Evolutionary conservation across 1,284 basidiomycete genomes (phyloP).

Genomic region (Cryptococcus sp.): DNA sequence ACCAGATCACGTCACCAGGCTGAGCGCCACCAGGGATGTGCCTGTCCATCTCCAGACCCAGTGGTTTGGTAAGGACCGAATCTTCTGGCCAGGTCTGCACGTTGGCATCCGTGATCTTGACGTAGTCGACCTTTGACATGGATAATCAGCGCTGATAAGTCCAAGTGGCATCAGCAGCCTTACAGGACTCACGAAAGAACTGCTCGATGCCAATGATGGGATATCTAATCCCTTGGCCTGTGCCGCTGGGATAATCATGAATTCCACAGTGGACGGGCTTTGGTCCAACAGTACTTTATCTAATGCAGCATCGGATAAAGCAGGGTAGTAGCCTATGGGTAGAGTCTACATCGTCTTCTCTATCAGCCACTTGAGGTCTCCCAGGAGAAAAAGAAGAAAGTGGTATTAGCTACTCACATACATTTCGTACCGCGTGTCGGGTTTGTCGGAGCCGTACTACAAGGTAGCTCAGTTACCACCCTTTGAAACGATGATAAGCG

Average conservation of each 20-base stretch:
- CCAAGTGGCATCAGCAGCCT: not conserved
- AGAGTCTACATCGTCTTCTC: slow-evolving; percentile 36
- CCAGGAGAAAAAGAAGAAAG: not conserved
- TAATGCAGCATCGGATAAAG: slow-evolving; percentile 45
- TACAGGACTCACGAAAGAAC: slow-evolving; percentile 37
- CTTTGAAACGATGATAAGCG: not conserved
- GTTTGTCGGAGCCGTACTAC: slow-evolving; percentile 93
- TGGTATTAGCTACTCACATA: slow-evolving; percentile 59
- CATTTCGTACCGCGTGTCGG: slow-evolving; percentile 82
- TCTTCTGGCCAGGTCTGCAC: slow-evolving; percentile 42
- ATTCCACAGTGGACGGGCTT: slow-evolving; percentile 48
- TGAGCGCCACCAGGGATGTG: slow-evolving; percentile 43
- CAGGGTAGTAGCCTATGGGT: slow-evolving; percentile 52
- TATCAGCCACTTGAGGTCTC: not conserved
- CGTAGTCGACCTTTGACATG: slow-evolving; percentile 37
- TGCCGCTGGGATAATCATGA: slow-evolving; percentile 47
- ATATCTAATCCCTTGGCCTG: slow-evolving; percentile 40
- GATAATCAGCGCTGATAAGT: not conserved
- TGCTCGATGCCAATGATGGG: slow-evolving; percentile 31
- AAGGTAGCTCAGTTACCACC: slow-evolving; percentile 4
- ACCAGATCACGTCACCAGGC: slow-evolving; percentile 58
- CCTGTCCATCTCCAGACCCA: slow-evolving; percentile 41
- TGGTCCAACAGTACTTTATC: slow-evolving; percentile 51
- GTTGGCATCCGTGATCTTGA: slow-evolving; percentile 48
- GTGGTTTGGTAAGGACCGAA: slow-evolving; percentile 39